Percentiles rank a stretch among this genome's conserved stretches.
Conservation (phyloP, 768 basidiomycete genomes). For the Boletellus emodensis region DNA sequence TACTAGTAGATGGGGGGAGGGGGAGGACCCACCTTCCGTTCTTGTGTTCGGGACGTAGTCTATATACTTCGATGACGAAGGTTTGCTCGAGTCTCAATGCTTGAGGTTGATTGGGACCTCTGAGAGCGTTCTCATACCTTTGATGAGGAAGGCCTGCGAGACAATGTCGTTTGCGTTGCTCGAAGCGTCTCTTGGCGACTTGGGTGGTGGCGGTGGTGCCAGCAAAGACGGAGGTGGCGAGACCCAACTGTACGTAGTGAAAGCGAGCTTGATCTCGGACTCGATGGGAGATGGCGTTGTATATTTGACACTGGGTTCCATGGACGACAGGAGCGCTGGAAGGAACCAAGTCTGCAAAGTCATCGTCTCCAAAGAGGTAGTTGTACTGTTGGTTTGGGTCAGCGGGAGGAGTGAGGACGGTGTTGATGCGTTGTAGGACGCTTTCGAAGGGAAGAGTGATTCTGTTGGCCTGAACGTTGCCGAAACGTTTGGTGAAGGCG, state of each 20-base stretch:
- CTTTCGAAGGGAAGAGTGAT: not conserved
- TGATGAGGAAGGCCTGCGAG: not conserved
- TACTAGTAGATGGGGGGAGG: too few species aligned
- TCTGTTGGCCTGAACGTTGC: not conserved
- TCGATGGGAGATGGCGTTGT: conserved; percentile 1
- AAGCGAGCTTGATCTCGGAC: not conserved
- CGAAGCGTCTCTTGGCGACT: not conserved
- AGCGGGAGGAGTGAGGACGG: not conserved
- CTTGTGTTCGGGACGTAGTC: not conserved
- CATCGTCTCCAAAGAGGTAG: too few species aligned
- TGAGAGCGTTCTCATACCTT: not conserved
- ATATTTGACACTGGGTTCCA: not conserved
- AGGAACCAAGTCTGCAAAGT: too few species aligned
- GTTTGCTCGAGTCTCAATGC: conserved; percentile 3
- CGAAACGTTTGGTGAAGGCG: not conserved
- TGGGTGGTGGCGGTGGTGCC: not conserved
- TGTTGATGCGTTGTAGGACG: not conserved
- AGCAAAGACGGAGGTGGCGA: conserved; percentile 1
- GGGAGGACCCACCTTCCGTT: not conserved
- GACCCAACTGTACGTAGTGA: conserved; percentile 3
- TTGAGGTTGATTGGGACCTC: not conserved
- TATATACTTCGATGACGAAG: not conserved
- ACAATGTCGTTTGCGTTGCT: not conserved
- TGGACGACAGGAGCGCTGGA: not conserved
- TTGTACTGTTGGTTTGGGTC: too few species aligned